phyloP scores from a whole-genome alignment of 805 yeast species.

The Suhomyces sp. region DNA sequence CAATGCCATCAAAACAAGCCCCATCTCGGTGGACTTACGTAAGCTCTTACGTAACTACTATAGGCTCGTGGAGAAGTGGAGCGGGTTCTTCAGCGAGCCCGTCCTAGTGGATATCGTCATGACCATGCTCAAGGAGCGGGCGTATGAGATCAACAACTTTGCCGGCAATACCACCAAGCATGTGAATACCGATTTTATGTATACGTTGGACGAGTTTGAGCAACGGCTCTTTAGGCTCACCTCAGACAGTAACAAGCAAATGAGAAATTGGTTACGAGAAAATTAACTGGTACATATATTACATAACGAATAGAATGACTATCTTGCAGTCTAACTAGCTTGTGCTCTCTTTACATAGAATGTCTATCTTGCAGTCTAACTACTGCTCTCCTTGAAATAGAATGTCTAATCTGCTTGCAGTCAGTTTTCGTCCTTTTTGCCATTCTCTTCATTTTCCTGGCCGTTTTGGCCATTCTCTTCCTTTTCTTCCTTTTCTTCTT shows the following conservation, averaged over 20 bases:
- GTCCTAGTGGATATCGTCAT: slow-evolving; percentile 51
- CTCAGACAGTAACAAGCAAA: slow-evolving; percentile 44
- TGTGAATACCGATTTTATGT: slow-evolving; percentile 50
- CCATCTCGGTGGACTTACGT: slow-evolving; percentile 64
- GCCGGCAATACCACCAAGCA: slow-evolving; percentile 55
- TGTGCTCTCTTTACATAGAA: too few relatives aligned
- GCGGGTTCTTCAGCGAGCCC: slow-evolving; percentile 61
- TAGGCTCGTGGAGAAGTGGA: slow-evolving; percentile 73
- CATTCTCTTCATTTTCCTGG: slow-evolving; percentile 16
- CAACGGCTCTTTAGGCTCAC: slow-evolving; percentile 53
- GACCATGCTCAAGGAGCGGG: slow-evolving; percentile 60
- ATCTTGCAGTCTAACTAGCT: too few relatives aligned
- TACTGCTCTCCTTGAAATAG: too few relatives aligned
- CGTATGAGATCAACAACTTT: slow-evolving; percentile 68
- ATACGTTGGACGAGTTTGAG: slow-evolving; percentile 76
- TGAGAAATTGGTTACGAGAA: slow-evolving; percentile 36
- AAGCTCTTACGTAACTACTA: slow-evolving; percentile 66
- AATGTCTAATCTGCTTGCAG: background rate
- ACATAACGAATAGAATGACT: background rate
- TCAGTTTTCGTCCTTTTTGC: slow-evolving; percentile 25
- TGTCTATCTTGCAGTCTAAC: too few relatives aligned
- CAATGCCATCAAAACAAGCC: slow-evolving; percentile 78
- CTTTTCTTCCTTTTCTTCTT: slow-evolving; percentile 12
- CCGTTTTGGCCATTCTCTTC: slow-evolving; percentile 23
- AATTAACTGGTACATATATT: background rate